Conservation (phyloP, 164 flowering plant species). For the Vitis labrusca region DNA sequence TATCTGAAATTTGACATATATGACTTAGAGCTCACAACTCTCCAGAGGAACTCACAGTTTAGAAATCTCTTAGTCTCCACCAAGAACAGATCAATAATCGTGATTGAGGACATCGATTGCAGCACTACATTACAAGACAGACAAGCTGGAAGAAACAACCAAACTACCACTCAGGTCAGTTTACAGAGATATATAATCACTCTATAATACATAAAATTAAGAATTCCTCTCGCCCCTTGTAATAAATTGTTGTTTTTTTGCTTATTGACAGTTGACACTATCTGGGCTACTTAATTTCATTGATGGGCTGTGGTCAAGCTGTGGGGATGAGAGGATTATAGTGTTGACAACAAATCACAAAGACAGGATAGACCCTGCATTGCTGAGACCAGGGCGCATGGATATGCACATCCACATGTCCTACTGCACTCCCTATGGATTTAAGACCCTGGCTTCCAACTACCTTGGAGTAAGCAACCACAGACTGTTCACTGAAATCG, state of each 20-base stretch:
- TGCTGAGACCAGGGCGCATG: slow-evolving; percentile 30
- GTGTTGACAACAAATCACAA: slow-evolving; percentile 28
- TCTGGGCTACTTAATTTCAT: slow-evolving; percentile 28
- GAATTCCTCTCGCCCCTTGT: background rate
- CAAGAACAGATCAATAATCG: slow-evolving; percentile 21
- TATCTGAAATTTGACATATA: slow-evolving; percentile 22
- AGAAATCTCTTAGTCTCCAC: slow-evolving; percentile 12
- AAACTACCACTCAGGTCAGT: slow-evolving; percentile 13
- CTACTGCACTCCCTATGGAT: slow-evolving; percentile 17
- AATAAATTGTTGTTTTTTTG: no score
- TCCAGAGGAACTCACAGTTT: slow-evolving; percentile 1
- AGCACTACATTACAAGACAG: slow-evolving; percentile 18
- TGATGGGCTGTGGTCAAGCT: slow-evolving; percentile 33
- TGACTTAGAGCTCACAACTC: slow-evolving; percentile 25
- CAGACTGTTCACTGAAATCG: slow-evolving; percentile 5
- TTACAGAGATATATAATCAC: no score
- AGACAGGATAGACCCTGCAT: slow-evolving; percentile 26
- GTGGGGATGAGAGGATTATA: slow-evolving; percentile 32
- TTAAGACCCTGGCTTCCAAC: slow-evolving; percentile 22
- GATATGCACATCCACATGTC: slow-evolving; percentile 33
- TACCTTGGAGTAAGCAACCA: slow-evolving; percentile 12
- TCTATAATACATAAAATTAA: no score
- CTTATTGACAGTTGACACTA: slow-evolving; percentile 13
- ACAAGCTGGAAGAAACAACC: background rate
- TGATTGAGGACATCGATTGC: slow-evolving; percentile 31